Evolutionary conservation across 2,329 filamentous ascomycete species (phyloP), one percentile per base, ranked within the genome.

Genomic region (Didymella keratinophila): DNA sequence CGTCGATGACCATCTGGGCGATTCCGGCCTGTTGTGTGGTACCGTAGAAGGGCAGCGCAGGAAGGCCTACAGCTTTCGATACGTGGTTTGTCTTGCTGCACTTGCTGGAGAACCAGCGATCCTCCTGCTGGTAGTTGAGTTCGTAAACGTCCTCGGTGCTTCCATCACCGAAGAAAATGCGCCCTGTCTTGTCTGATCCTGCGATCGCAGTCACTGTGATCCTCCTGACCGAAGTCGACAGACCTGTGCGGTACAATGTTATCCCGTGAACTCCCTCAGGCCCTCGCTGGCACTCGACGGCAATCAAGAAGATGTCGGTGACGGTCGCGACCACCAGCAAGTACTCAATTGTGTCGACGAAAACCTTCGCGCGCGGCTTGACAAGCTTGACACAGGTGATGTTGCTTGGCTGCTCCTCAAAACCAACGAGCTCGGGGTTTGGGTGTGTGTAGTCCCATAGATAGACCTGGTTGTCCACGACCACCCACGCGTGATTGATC

Each of bases 361-460:
- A 99, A 32, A 99, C 95, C 23, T 92, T 92, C 0, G 87, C 82
- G 67, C 93, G 91, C 8, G 95, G 95, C 49, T 88, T 87, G 12
- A 96, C 90, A 45, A 99, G 85, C 67, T 92, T 93, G 42, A 99
- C 91, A n/a, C 91, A 88, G 41, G 92, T 93, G 69, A 99, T 98
- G 65, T 88, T 92, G 74, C 96, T 88, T 7, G 88, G 83, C 76
- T 94, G 90, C 67, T 97, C 93, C 75, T 98, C 94, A 71, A 91
- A 97, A 18, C 94, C 94, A 65, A 97, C 90, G 41, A 97, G 83
- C 74, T 97, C 91, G 5, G 94, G 92, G 67, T 94, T 92, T n/a
- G 91, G 88, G 74, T 92, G 86, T 7, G 93, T 97, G 76, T 97
- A 99, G 78, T 99, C 94, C 96, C 96, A 99, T 16, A 99, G 83